Base-by-base conservation (phyloP, 176 grass and related monocot genomes). In the Paspalum vaginatum region DNA sequence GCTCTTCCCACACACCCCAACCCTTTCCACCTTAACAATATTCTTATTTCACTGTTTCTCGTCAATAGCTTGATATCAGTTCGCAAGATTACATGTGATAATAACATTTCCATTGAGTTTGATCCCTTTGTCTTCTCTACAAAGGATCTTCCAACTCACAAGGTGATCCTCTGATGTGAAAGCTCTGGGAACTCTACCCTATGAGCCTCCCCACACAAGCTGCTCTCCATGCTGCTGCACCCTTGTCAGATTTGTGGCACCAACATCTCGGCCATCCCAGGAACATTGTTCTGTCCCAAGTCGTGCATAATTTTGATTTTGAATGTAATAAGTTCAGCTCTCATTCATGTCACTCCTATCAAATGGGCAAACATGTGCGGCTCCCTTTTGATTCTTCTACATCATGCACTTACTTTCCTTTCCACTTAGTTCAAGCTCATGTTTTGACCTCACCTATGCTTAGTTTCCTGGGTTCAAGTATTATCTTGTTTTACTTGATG, bases 271-370 rank as follows among this genome's bases (percentile, higher is more conserved):
- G 68, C 0, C 70, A 53, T 4, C 70, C 70, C 0, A 24, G 25
- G 0, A 4, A 0, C 0, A 3, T 1, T 0, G 0, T 22, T 6
- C 0, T 25, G 6, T 11, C 9, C 2, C 5, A 16, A 6, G 0
- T 16, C 0, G 2, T 63, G 2, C 8, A 6, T 0, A 5, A 1
- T 9, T 43, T 70, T n/a, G 9, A 47, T 48, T 48, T 47, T 4
- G 2, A 0, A 3, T 72, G 46, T 52, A 27, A 72, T 50, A 50
- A 50, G 5, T 13, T 13, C 2, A 13, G 0, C 0, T 11, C 13
- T 14, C 16, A 16, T 6, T 7, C 15, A 0, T 17, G 51, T 16
- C 12, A 50, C 0, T 15, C 12, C 0, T 50, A 13, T 5, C 13
- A 15, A 5, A 0, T 50, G 0, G 70, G 70, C 0, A 73, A 73